Percentiles rank a stretch among this genome's conserved stretches.
These are phyloP conservation scores for Amyloporia xantha DNA, from an alignment of 768 basidiomycete species.

Conservation along the genomic window DNA sequence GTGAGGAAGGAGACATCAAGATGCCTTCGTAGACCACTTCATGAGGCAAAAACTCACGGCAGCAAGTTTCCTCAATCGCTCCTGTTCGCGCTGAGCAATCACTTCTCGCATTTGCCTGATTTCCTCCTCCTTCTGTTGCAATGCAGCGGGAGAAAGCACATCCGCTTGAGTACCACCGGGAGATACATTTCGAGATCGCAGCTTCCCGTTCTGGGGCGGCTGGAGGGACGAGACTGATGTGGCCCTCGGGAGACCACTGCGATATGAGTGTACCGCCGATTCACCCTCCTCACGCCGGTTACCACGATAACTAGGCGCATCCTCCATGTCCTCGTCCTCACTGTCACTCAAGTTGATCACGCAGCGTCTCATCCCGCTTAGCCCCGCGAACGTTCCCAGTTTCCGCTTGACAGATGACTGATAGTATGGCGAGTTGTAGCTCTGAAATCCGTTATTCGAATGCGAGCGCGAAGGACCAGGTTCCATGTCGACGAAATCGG, in stretches of 20 bases:
- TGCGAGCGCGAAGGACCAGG: constrained; percentile 28
- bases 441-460: constrained; percentile 15
- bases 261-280: too few species aligned
- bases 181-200: constrained; percentile 13
- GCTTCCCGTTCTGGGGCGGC: not conserved
- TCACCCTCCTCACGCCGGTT: not conserved
- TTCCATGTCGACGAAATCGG: constrained; percentile 78
- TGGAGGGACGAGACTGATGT: not conserved
- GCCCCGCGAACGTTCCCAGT: constrained; percentile 48
- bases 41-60: constrained; percentile 27
- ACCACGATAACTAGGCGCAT: not conserved
- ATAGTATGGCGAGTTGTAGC: constrained; percentile 9
- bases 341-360: constrained; percentile 79
- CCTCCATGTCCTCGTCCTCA: constrained; percentile 43
- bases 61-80: constrained; percentile 43
- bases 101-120: constrained; percentile 66
- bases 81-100: constrained; percentile 58
- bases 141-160: constrained; percentile 33
- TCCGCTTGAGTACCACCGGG: constrained; percentile 10
- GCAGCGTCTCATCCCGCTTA: constrained; percentile 55
- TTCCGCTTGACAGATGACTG: constrained; percentile 30
- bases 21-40: not conserved
- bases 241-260: not conserved
- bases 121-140: constrained; percentile 63
- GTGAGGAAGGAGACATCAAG: not conserved